These are phyloP conservation scores for Vigna hirtella DNA, from an alignment of 306 rosid genomes.

Conservation along the genomic window DNA sequence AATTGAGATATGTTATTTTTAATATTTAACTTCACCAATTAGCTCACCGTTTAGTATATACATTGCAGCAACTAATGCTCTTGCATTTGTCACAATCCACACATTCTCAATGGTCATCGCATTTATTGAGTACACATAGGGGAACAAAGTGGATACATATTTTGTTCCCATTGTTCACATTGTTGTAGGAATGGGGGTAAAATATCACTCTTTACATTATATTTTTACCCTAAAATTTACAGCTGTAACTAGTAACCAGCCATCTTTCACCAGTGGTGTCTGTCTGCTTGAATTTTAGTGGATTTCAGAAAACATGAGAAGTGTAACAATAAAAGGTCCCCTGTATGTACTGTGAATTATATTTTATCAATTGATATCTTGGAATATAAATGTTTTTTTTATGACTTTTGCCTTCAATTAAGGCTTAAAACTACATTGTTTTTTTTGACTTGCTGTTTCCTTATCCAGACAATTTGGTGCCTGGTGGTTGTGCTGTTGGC, in stretches of 20 bases:
- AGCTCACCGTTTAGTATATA: constrained; percentile 35
- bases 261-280: background rate
- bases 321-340: background rate
- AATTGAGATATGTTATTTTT: background rate
- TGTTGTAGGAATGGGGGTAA: constrained; percentile 84
- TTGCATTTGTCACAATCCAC: constrained; percentile 92
- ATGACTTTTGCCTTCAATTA: constrained; percentile 22
- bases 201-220: constrained; percentile 37
- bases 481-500: constrained; percentile 83
- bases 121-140: constrained; percentile 85
- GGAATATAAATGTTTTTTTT: constrained; percentile 26
- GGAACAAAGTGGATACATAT: constrained; percentile 74
- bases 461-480: constrained; percentile 79
- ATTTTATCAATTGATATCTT: background rate
- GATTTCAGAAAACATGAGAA: constrained; percentile 32
- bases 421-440: constrained; percentile 28
- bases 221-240: constrained; percentile 25
- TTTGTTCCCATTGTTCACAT: constrained; percentile 83
- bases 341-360: constrained; percentile 8
- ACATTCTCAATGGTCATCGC: constrained; percentile 97
- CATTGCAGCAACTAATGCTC: constrained; percentile 79
- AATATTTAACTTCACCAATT: constrained; percentile 21
- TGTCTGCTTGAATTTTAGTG: constrained; percentile 39
- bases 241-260: constrained; percentile 12
- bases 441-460: constrained; percentile 40